Evolutionary conservation across 2,329 filamentous ascomycete species (phyloP), one percentile per base, ranked within the genome.

Genomic region (Atkinsonella hypoxylon): DNA sequence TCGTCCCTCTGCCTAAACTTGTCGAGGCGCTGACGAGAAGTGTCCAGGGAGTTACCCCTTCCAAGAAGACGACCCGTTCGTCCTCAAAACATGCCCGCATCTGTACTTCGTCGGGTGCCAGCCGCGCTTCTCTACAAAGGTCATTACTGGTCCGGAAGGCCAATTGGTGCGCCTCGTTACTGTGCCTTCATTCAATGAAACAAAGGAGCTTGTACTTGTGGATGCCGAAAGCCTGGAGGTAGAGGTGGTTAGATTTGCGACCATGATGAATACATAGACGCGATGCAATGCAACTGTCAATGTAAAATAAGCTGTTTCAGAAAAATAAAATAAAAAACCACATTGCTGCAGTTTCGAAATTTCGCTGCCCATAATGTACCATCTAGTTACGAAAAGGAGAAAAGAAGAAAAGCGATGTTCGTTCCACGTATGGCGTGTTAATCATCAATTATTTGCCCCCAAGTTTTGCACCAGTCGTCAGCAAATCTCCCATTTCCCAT

Each of bases 51-150:
- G 87, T 62, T 98, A 97, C 63, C 93, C 93, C 0, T 98, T 95
- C 68, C 90, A 97, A 67, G 87, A 93, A 17, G 79, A 89, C 47
- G 94, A 98, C 62, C 89, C 88, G 0, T 94, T 97, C 62, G 85
- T 97, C 42, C 76, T 98, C 60, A 80, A 83, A 55, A 72, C 82
- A 17, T 95, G 88, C 55, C 93, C 93, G 2, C 91, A 98, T 61
- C 73, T 98, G 32, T 97, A 89, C 70, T 88, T 98, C 64, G 85
- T 87, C 1, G 90, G 90, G 15, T 89, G 86, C 59, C 89, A 95
- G 65, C 83, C 88, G 2, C 74, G 75, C 48, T 95, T 94, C 64
- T 82, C 80, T 48, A 90, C 85, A 2, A 79, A 76, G 31, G 66
- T 84, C 1, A 83, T 94, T 36, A 71, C 83, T 41, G 84, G 84